Conservation (phyloP, 352 stramenopile species). For the Phytophthora sp. region DNA sequence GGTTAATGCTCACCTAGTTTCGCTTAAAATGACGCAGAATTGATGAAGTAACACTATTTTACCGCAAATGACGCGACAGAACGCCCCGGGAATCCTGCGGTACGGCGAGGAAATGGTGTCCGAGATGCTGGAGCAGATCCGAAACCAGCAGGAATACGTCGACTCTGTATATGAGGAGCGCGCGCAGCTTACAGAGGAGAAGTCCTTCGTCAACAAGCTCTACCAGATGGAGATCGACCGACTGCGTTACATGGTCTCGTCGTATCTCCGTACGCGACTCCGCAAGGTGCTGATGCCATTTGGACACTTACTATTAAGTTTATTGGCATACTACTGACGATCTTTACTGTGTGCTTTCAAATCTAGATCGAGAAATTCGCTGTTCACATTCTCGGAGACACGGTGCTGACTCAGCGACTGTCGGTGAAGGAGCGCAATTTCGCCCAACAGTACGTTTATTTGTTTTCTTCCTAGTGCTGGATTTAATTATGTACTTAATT, state of each 20-base stretch:
- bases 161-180: slow-evolving; percentile 80
- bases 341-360: neutral
- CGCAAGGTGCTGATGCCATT: too few relatives aligned
- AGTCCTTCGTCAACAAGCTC: slow-evolving; percentile 83
- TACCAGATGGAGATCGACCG: slow-evolving; percentile 92
- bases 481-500: too few relatives aligned
- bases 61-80: slow-evolving; percentile 46
- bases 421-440: slow-evolving; percentile 80
- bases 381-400: slow-evolving; percentile 58
- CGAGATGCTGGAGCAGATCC: slow-evolving; percentile 86
- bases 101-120: slow-evolving; percentile 82
- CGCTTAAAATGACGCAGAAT: slow-evolving; percentile 15
- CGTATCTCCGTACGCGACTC: slow-evolving; percentile 79
- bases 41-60: slow-evolving; percentile 19
- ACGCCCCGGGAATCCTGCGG: slow-evolving; percentile 75
- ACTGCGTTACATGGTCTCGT: slow-evolving; percentile 84
- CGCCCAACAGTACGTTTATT: slow-evolving; percentile 63
- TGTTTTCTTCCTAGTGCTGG: neutral
- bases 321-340: too few relatives aligned
- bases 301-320: too few relatives aligned
- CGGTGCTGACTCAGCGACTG: slow-evolving; percentile 54
- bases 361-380: slow-evolving; percentile 81
- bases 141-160: slow-evolving; percentile 89
- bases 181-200: slow-evolving; percentile 70
- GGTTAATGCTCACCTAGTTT: neutral